Conservation (phyloP, 140 eudicot species). For the Artemisia princeps region DNA sequence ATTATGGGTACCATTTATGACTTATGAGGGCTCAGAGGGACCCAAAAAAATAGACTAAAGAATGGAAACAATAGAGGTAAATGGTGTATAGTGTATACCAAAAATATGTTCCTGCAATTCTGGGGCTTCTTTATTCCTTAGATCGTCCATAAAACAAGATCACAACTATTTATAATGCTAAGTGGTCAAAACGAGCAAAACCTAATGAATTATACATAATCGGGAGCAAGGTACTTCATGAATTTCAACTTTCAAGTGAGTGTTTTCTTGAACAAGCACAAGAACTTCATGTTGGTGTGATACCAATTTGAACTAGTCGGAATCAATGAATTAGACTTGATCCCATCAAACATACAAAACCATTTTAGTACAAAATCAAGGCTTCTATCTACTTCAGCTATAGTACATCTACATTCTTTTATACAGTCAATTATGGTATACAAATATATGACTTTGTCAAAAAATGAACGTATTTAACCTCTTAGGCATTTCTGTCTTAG, state of each 20-base stretch:
- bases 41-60: background rate
- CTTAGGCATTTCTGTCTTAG: too few relatives aligned
- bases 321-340: background rate
- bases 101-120: background rate
- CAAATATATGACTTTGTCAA: background rate
- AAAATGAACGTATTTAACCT: too few relatives aligned
- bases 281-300: too few relatives aligned
- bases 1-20: background rate
- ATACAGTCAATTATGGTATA: background rate
- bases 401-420: background rate
- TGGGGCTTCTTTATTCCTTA: background rate
- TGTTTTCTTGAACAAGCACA: background rate
- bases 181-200: background rate
- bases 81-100: background rate
- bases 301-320: background rate
- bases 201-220: background rate
- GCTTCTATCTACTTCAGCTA: constrained; percentile 1
- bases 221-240: background rate
- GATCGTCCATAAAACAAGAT: background rate
- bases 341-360: background rate
- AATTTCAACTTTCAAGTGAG: background rate
- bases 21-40: background rate
- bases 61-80: background rate
- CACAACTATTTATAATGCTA: background rate
- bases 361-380: background rate